Percentiles rank a stretch among this genome's conserved stretches.
Conservation (phyloP, 2,329 filamentous ascomycete species). For the Sporothrix brasiliensis region DNA sequence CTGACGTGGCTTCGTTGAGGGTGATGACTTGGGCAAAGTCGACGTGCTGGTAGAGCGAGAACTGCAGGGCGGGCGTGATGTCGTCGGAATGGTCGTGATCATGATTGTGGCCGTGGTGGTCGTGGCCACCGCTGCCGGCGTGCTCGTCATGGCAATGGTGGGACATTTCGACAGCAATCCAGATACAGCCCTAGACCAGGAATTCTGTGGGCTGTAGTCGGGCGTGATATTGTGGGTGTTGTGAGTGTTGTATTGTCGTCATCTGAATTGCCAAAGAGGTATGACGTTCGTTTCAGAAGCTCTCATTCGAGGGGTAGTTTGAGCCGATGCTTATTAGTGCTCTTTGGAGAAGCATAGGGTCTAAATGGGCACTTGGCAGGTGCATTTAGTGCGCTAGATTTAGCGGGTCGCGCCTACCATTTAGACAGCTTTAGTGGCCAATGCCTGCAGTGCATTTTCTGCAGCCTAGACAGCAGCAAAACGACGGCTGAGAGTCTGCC, state of each 20-base stretch:
- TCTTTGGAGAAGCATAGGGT: slow-evolving; percentile 1
- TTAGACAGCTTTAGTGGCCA: background rate
- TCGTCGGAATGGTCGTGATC: slow-evolving; percentile 89
- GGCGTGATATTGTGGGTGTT: background rate
- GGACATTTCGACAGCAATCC: slow-evolving; percentile 28
- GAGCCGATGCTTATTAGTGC: background rate
- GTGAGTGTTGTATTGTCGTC: background rate
- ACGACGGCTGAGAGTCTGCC: background rate
- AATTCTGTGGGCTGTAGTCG: background rate
- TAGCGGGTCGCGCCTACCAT: slow-evolving; percentile 15
- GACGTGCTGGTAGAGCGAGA: slow-evolving; percentile 88
- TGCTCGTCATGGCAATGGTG: slow-evolving; percentile 45
- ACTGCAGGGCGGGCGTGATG: slow-evolving; percentile 86
- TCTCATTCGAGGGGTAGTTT: slow-evolving; percentile 6
- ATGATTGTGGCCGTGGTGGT: slow-evolving; percentile 44
- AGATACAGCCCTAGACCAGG: background rate
- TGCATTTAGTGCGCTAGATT: background rate
- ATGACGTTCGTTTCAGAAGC: slow-evolving; percentile 11
- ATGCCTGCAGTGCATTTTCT: background rate
- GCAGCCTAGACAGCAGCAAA: background rate
- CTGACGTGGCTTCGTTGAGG: slow-evolving; percentile 74
- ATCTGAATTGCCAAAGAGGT: background rate
- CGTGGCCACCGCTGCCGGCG: slow-evolving; percentile 31
- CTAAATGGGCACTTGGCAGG: slow-evolving; percentile 3
- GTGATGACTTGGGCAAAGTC: slow-evolving; percentile 83